These are phyloP conservation scores for Linaria vulgaris DNA, from an alignment of 257 asterid genomes.

Conservation along the genomic window DNA sequence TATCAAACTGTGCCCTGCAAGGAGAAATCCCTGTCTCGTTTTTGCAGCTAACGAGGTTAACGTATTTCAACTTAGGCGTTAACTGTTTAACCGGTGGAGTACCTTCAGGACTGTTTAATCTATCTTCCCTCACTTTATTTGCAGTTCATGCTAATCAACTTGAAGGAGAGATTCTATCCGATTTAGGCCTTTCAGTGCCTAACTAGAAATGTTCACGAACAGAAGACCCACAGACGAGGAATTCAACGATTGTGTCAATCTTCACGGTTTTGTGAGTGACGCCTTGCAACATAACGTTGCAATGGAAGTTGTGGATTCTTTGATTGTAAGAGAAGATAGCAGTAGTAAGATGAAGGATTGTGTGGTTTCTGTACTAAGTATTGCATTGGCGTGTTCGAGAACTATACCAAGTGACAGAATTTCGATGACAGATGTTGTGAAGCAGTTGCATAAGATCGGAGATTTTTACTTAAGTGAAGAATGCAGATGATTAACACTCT, in stretches of 20 bases:
- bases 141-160: slow-evolving; percentile 20
- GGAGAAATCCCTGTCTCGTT: slow-evolving; percentile 38
- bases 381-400: slow-evolving; percentile 28
- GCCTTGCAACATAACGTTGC: slow-evolving; percentile 17
- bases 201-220: slow-evolving; percentile 33
- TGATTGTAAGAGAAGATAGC: not conserved
- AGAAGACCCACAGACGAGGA: slow-evolving; percentile 31
- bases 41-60: slow-evolving; percentile 22
- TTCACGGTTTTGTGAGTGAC: slow-evolving; percentile 23
- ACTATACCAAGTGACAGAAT: slow-evolving; percentile 24
- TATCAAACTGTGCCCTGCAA: slow-evolving; percentile 17
- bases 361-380: slow-evolving; percentile 11
- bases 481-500: not conserved
- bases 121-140: slow-evolving; percentile 16
- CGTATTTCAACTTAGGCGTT: slow-evolving; percentile 15
- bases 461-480: not conserved
- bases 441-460: slow-evolving; percentile 16
- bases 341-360: not conserved
- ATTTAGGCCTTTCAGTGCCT: slow-evolving; percentile 23
- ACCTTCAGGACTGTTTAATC: slow-evolving; percentile 27
- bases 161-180: slow-evolving; percentile 22
- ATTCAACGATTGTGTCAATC: slow-evolving; percentile 10
- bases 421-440: slow-evolving; percentile 21
- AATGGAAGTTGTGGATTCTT: slow-evolving; percentile 26
- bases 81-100: slow-evolving; percentile 29